Evolutionary conservation across 768 basidiomycete genomes (phyloP).

Genomic region (Macrolepiota albuminosa): DNA sequence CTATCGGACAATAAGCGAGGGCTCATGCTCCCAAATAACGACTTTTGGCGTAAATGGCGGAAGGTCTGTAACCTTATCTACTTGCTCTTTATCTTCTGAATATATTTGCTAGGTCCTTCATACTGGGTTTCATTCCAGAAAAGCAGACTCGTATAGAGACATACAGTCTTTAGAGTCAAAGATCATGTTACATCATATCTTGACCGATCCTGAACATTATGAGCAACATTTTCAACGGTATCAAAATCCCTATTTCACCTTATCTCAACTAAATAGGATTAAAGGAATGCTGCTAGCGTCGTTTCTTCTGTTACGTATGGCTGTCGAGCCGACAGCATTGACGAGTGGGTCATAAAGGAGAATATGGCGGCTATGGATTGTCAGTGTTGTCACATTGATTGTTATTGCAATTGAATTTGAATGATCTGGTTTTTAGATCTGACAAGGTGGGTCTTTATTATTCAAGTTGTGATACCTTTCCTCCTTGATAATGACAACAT

Average conservation of each 20-base stretch:
- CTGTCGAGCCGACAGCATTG: constrained; percentile 33
- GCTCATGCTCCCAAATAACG: constrained; percentile 39
- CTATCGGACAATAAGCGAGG: constrained; percentile 43
- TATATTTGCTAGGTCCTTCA: constrained; percentile 34
- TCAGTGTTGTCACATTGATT: constrained; percentile 17
- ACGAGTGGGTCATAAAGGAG: constrained; percentile 44
- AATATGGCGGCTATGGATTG: constrained; percentile 42
- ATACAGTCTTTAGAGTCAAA: constrained; percentile 48
- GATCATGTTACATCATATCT: constrained; percentile 35
- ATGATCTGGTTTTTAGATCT: background rate
- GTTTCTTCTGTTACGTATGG: constrained; percentile 42
- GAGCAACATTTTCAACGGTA: constrained; percentile 38
- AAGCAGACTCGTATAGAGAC: constrained; percentile 37
- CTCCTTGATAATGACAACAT: background rate
- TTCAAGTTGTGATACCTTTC: background rate
- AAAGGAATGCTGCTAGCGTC: constrained; percentile 40
- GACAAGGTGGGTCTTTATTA: background rate
- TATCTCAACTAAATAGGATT: background rate
- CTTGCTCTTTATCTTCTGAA: background rate
- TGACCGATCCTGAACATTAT: constrained; percentile 33
- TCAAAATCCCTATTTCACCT: background rate
- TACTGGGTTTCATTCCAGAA: constrained; percentile 35
- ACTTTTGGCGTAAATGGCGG: constrained; percentile 43
- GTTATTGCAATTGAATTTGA: background rate
- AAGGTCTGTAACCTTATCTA: constrained; percentile 23